Evolutionary conservation across 768 basidiomycete species (phyloP).

Genomic region (Collybiopsis luxurians): DNA sequence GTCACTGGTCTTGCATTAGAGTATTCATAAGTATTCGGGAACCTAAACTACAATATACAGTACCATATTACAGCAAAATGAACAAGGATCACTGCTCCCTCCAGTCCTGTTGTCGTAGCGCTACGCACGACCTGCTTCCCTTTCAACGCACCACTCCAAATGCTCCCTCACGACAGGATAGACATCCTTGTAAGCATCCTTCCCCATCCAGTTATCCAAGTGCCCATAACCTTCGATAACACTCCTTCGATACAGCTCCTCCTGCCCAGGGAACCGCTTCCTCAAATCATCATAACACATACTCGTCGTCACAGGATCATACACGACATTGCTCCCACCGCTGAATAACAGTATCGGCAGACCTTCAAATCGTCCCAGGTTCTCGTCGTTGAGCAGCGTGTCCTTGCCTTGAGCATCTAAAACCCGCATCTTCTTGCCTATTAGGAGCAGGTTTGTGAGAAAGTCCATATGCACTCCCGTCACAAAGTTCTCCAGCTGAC

Average conservation of each 20-base stretch:
- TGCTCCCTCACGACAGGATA: conserved; percentile 11
- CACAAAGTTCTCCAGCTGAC: conserved; percentile 12
- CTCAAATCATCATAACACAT: conserved; percentile 15
- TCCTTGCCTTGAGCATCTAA: conserved; percentile 6
- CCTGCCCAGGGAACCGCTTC: conserved; percentile 10
- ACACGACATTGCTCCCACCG: conserved; percentile 15
- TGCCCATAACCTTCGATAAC: conserved; percentile 16
- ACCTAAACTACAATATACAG: no score
- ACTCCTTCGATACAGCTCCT: conserved; percentile 10
- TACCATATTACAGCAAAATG: no score
- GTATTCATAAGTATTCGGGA: no score
- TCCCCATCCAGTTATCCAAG: conserved; percentile 18
- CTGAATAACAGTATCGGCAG: conserved; percentile 13
- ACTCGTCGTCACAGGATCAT: conserved; percentile 11
- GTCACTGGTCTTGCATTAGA: no score
- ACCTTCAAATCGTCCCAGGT: conserved; percentile 12
- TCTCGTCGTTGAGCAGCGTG: conserved; percentile 13
- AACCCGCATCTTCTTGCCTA: conserved; percentile 5
- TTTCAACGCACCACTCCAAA: conserved; percentile 10
- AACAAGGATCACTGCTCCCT: no score
- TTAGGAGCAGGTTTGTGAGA: conserved; percentile 11
- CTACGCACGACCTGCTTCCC: neutral
- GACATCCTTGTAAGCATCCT: conserved; percentile 12
- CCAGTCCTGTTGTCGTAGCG: no score
- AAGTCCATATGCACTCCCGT: conserved; percentile 13